Percentiles rank a stretch among this genome's conserved stretches.
phyloP scores from a whole-genome alignment of 306 rosid species.

The Pterocarpus macrocarpus region DNA sequence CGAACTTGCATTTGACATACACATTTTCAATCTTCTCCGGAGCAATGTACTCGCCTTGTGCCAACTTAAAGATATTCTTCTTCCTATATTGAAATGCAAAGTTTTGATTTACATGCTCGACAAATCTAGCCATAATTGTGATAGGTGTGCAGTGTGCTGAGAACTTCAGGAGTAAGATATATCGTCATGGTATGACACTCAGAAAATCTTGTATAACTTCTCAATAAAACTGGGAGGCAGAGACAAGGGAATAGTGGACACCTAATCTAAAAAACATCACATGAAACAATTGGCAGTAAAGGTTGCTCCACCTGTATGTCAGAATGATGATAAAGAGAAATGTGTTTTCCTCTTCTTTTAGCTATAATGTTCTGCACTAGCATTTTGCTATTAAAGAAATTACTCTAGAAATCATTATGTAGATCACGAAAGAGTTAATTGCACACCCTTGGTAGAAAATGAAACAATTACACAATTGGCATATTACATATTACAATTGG shows the following conservation, averaged over 20 bases:
- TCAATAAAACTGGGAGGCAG: neutral
- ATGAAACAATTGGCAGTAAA: neutral
- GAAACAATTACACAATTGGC: too few species aligned
- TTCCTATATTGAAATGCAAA: constrained; percentile 65
- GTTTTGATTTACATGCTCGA: constrained; percentile 36
- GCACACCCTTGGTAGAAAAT: too few species aligned
- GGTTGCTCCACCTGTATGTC: neutral
- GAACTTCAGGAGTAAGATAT: constrained; percentile 26
- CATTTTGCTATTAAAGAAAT: too few species aligned
- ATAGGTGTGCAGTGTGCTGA: neutral
- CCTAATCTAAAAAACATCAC: constrained; percentile 1
- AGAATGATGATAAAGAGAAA: neutral
- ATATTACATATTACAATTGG: neutral
- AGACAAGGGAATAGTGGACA: constrained; percentile 6
- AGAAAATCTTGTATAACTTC: neutral
- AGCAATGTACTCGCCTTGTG: constrained; percentile 99
- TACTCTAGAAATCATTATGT: too few species aligned
- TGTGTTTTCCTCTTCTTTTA: too few species aligned
- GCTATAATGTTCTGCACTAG: too few species aligned
- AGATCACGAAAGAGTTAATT: neutral
- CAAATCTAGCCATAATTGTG: constrained; percentile 7
- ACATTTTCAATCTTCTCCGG: constrained; percentile 98
- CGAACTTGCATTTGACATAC: constrained; percentile 87
- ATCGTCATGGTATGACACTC: neutral
- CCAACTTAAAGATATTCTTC: constrained; percentile 98